A percentile compares a stretch with the other conserved stretches of the same genome.
Evolutionary conservation across 2,329 filamentous ascomycete species (phyloP).

Genomic region (Fusarium nygamai): DNA sequence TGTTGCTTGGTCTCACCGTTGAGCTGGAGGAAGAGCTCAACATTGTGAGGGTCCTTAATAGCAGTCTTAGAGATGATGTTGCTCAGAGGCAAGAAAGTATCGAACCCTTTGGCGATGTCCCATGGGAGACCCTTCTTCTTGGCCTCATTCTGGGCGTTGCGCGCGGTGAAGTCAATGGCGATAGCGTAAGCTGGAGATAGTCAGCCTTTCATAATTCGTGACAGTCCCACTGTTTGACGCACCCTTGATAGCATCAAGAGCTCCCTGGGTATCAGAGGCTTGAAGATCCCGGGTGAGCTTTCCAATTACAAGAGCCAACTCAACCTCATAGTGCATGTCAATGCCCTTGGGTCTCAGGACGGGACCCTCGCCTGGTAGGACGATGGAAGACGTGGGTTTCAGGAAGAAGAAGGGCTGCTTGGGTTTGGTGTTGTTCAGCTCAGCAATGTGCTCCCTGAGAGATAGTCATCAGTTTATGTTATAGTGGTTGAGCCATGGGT

Average conservation of each 20-base stretch:
- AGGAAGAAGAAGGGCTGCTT: constrained; percentile 99
- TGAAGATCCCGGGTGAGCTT: constrained; percentile 81
- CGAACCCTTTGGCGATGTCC: constrained; percentile 97
- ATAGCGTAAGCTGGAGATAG: constrained; percentile 77
- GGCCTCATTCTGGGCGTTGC: constrained; percentile 94
- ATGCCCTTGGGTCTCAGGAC: constrained; percentile 85
- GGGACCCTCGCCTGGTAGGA: constrained; percentile 80
- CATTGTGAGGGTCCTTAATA: constrained; percentile 88
- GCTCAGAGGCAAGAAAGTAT: constrained; percentile 93
- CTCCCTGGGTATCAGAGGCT: constrained; percentile 77
- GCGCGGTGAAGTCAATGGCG: constrained; percentile 96
- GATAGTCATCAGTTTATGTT: constrained; percentile 12
- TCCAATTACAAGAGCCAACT: constrained; percentile 89
- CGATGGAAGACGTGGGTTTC: constrained; percentile 88
- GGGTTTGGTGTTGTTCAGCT: constrained; percentile 86
- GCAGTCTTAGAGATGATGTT: constrained; percentile 80
- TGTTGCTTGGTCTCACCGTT: constrained; percentile 82
- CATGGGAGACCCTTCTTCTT: constrained; percentile 96
- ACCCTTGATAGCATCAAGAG: constrained; percentile 85
- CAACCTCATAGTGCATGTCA: constrained; percentile 92
- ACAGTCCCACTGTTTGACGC: constrained; percentile 36
- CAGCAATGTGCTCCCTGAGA: constrained; percentile 85
- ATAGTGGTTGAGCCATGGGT: background rate
- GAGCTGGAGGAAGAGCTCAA: constrained; percentile 86
- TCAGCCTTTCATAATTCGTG: constrained; percentile 4